Evolutionary conservation across 2,329 filamentous ascomycete species (phyloP).

Genomic region (Thelonectria olida): DNA sequence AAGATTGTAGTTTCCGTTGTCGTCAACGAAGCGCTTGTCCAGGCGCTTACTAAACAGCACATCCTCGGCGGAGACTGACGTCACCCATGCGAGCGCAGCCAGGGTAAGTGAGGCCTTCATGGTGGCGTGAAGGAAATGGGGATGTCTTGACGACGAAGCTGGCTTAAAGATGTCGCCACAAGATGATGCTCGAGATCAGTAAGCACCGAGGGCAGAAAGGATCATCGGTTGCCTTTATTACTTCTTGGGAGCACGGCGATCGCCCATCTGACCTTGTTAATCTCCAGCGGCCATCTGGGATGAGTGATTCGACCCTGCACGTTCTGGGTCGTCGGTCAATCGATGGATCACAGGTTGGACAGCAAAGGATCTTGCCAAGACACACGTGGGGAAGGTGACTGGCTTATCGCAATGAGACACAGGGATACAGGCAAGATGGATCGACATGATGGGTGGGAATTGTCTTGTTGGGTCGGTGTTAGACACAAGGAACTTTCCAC

Average conservation of each 20-base stretch:
- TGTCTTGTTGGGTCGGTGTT: not conserved
- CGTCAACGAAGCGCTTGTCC: conserved; percentile 59
- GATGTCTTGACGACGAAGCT: not conserved
- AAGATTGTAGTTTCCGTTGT: conserved; percentile 62
- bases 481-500: not conserved
- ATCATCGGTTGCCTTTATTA: not conserved
- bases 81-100: conserved; percentile 37
- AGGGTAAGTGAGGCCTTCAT: conserved; percentile 38
- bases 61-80: conserved; percentile 52
- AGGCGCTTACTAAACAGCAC: conserved; percentile 59
- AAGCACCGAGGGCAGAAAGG: not conserved
- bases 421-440: conserved; percentile 5
- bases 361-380: conserved; percentile 32
- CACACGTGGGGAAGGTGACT: conserved; percentile 39
- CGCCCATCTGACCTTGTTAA: too few relatives aligned
- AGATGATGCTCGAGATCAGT: not conserved
- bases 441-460: conserved; percentile 10
- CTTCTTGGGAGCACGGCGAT: too few relatives aligned
- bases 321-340: not conserved
- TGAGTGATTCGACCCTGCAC: conserved; percentile 20
- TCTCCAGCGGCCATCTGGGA: not conserved
- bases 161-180: not conserved
- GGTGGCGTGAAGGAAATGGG: not conserved
- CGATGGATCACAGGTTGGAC: conserved; percentile 17
- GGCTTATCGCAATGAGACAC: conserved; percentile 29